These are phyloP conservation scores for Oryza coarctata DNA, from an alignment of 176 grass and related monocot species.

Conservation along the genomic window DNA sequence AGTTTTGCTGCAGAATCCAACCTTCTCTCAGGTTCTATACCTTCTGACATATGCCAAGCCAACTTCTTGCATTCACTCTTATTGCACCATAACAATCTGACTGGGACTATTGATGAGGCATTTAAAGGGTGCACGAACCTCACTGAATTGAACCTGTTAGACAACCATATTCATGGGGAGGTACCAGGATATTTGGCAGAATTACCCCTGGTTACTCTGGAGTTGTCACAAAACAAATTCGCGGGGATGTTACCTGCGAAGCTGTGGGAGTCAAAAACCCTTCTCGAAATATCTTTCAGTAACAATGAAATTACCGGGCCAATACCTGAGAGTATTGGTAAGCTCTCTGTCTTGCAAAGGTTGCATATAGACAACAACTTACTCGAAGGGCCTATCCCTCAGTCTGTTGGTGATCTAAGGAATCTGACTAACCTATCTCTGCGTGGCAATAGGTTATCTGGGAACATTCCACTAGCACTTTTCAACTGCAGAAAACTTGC, in stretches of 20 bases:
- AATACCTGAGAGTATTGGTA: conserved; percentile 69
- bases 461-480: conserved; percentile 75
- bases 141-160: conserved; percentile 70
- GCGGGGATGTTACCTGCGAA: conserved; percentile 57
- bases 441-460: conserved; percentile 74
- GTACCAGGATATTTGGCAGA: conserved; percentile 75
- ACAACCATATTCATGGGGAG: conserved; percentile 83
- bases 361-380: conserved; percentile 77
- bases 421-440: conserved; percentile 89
- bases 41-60: conserved; percentile 52
- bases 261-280: conserved; percentile 70
- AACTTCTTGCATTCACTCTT: conserved; percentile 62
- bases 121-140: conserved; percentile 73
- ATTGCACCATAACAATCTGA: conserved; percentile 71
- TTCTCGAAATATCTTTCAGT: conserved; percentile 71
- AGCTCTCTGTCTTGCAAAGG: conserved; percentile 60
- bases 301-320: conserved; percentile 65
- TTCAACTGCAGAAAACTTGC: conserved; percentile 86
- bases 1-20: conserved; percentile 85
- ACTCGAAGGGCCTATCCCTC: conserved; percentile 70
- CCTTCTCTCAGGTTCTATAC: conserved; percentile 71
- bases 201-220: conserved; percentile 72
- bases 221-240: conserved; percentile 84
- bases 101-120: conserved; percentile 58
- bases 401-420: conserved; percentile 58